phyloP scores from a whole-genome alignment of 768 basidiomycete species.

The Rubroboletus pulcherrimus region DNA sequence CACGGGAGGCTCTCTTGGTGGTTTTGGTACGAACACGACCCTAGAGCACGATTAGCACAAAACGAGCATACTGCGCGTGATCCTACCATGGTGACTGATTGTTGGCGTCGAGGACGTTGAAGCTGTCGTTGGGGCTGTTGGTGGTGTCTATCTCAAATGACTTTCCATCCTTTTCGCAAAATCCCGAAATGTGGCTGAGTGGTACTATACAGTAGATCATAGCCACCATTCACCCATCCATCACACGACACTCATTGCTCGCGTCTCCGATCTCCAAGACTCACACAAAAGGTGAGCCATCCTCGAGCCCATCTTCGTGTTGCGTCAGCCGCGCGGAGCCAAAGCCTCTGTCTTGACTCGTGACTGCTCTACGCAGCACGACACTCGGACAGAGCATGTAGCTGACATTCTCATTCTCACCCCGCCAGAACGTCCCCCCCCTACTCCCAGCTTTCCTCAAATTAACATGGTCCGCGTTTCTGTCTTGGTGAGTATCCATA shows the following conservation, averaged over 20 bases:
- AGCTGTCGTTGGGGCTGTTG: constrained; percentile 13
- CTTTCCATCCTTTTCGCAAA: constrained; percentile 1
- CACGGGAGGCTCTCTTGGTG: constrained; percentile 98
- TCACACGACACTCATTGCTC: neutral
- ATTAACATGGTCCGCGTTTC: constrained; percentile 83
- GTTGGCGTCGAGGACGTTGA: constrained; percentile 24
- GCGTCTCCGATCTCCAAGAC: constrained; percentile 1
- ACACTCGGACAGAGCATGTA: constrained; percentile 1
- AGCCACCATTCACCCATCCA: constrained; percentile 17
- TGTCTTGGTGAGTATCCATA: constrained; percentile 52
- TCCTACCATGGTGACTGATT: constrained; percentile 48
- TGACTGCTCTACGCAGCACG: neutral
- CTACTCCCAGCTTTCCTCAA: neutral
- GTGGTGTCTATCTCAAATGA: neutral
- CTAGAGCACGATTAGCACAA: constrained; percentile 39
- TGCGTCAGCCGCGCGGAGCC: neutral
- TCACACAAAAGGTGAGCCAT: neutral
- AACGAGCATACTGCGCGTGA: constrained; percentile 5
- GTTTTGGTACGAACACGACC: constrained; percentile 99
- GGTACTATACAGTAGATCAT: constrained; percentile 26
- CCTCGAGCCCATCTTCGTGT: neutral
- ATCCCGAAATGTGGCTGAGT: constrained; percentile 26
- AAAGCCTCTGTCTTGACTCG: constrained; percentile 3
- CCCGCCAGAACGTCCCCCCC: neutral
- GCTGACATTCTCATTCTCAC: neutral